Evolutionary conservation across 352 stramenopile genomes (phyloP), one percentile per base, ranked within the genome.

Genomic region (Halophytophthora batemanensis): DNA sequence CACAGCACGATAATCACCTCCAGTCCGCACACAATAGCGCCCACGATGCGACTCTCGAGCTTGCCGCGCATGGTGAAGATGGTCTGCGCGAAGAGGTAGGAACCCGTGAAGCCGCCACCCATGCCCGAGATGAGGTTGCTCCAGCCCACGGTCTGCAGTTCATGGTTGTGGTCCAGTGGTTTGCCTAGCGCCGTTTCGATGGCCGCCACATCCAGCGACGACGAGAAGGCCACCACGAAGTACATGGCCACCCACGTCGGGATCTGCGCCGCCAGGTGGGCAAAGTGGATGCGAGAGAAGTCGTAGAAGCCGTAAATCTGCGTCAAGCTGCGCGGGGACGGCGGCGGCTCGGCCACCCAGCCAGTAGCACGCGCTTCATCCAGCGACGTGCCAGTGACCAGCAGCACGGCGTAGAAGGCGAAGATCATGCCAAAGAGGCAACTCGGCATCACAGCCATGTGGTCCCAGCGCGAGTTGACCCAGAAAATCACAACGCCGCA

Each of bases 11-110:
- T 57, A 15, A 63, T 70, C 38, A 92, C 53, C 48, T 95, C 85
- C 18, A 93, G 69, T 11, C 88, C 18, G 51, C 88, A 86, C 25
- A 95, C 84, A 33, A 95, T 66, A 39, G 89, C 54, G 28, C 85
- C 85, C 7, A 77, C 82, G 44, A 86, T 50, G 18, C 85, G 82
- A 19, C 67, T 87, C 29, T 93, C 70, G 36, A 93, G 70, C 19
- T 86, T 81, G 25, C 81, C 77, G 17, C 83, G 83, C 59, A 93
- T 66, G 34, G 85, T 91, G 61, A 95, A 93, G 48, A 95, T 93
- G 34, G 95, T 99, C 77, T 99, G 97, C 21, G 86, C 98, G 68
- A 99, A 99, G 60, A 99, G 99, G 70, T 99, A 99, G 21, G 83
- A 98, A 6, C 97, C 97, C 5, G 96, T 99, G 64, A 98, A 99